Evolutionary conservation across 257 asterid genomes (phyloP), one percentile per base, ranked within the genome.

Genomic region (Gentiana dahurica): DNA sequence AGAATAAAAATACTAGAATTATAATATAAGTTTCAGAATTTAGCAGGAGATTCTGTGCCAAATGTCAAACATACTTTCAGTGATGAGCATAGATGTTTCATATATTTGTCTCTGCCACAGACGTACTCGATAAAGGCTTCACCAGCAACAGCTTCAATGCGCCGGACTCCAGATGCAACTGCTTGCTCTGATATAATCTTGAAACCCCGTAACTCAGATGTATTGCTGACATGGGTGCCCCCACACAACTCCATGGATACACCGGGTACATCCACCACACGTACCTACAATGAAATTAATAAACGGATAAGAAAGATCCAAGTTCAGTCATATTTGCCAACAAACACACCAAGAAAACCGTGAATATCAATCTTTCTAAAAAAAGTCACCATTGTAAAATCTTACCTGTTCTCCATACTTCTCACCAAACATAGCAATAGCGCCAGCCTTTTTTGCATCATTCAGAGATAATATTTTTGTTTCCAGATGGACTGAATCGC

Each of bases 381-480:
- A 3, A 5, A 41, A 41, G 9, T 41, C 46, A 5, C 46, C 9
- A 41, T 2, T 5, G 8, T 35, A 54, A 55, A 49, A 66, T 12
- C 5, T 10, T n/a, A 86, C 97, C 92, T 82, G 66, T 58, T 87
- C 98, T 66, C 95, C 98, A 56, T 90, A 90, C 72, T 90, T 87
- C 79, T 90, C 98, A 53, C 98, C 98, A 74, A 90, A 87, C 98
- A 90, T 90, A 0, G 95, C 95, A 61, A 84, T 79, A 48, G 98
- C 98, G 49, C 98, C 98, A 36, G 96, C 94, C 32, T 74, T 78
- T 79, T 90, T 90, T 58, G 98, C 98, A 34, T 90, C 92, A n/a
- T 77, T 54, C 73, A 87, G 54, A 3, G 84, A 73, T 95, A 90
- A 82, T 53, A 84, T 91, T 68, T 76, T 81, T 11, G 92, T 82